Percentiles rank a stretch among this genome's conserved stretches.
Conservation (phyloP, 805 yeast species). For the Nakazawaea populi region DNA sequence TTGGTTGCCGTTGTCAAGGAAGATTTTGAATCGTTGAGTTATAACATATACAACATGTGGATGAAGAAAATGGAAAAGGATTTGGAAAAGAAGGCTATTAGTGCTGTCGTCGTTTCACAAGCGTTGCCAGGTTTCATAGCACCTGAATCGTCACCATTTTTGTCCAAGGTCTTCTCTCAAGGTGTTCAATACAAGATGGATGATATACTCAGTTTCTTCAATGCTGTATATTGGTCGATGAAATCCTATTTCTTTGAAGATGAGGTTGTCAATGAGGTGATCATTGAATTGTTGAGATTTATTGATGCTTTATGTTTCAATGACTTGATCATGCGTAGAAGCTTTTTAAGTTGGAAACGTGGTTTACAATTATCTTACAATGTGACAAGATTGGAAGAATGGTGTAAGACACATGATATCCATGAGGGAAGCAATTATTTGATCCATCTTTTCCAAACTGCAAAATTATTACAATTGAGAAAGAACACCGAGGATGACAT, state of each 20-base stretch:
- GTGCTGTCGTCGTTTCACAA: conserved; percentile 94
- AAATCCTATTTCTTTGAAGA: conserved; percentile 82
- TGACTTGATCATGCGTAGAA: conserved; percentile 90
- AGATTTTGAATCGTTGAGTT: conserved; percentile 88
- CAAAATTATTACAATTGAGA: conserved; percentile 86
- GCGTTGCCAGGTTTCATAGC: conserved; percentile 94
- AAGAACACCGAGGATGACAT: conserved; percentile 87
- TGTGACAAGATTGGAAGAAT: conserved; percentile 93
- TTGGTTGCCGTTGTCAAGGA: conserved; percentile 88
- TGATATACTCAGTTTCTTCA: conserved; percentile 83
- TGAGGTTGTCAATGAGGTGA: conserved; percentile 77
- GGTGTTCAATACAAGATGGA: conserved; percentile 85
- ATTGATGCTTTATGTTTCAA: conserved; percentile 94
- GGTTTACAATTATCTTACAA: conserved; percentile 95
- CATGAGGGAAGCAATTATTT: conserved; percentile 82
- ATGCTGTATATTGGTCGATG: conserved; percentile 89
- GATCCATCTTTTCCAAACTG: conserved; percentile 85
- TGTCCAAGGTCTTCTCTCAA: conserved; percentile 74
- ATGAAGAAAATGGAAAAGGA: conserved; percentile 91
- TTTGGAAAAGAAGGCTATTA: conserved; percentile 83
- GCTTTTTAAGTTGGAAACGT: conserved; percentile 94
- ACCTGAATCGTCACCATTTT: conserved; percentile 72
- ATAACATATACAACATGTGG: conserved; percentile 95
- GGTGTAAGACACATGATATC: conserved; percentile 94
- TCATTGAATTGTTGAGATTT: conserved; percentile 74